Percentiles rank a stretch among this genome's conserved stretches.
These are phyloP conservation scores for Helminthosporium solani DNA, from an alignment of 2,329 filamentous ascomycete species.

Conservation along the genomic window DNA sequence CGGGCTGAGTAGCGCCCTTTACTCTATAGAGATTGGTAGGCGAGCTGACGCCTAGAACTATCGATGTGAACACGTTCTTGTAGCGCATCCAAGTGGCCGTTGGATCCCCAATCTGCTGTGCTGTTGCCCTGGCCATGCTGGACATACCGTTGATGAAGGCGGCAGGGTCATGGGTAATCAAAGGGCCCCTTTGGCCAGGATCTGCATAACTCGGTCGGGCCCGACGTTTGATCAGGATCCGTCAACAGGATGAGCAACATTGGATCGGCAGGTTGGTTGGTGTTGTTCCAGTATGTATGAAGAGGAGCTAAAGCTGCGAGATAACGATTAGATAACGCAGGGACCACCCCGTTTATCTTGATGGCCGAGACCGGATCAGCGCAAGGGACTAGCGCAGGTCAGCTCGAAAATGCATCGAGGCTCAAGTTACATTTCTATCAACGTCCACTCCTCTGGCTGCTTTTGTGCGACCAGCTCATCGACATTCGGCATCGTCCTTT, in stretches of 20 bases:
- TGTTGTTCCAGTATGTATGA: too few relatives aligned
- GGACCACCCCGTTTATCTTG: constrained; percentile 7
- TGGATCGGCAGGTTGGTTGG: neutral
- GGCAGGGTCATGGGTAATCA: neutral
- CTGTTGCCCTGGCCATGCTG: too few relatives aligned
- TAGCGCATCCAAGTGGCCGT: constrained; percentile 15
- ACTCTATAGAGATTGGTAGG: constrained; percentile 39
- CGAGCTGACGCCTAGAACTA: constrained; percentile 28
- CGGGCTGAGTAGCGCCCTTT: constrained; percentile 20
- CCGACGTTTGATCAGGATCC: neutral
- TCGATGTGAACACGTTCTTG: constrained; percentile 23
- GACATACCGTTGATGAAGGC: too few relatives aligned
- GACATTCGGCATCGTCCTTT: neutral
- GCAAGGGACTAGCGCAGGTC: constrained; percentile 30
- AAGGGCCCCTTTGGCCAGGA: neutral
- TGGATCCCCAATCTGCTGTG: constrained; percentile 11
- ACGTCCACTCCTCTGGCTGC: constrained; percentile 14
- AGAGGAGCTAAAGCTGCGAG: neutral
- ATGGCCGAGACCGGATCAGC: constrained; percentile 22
- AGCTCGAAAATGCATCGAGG: constrained; percentile 3
- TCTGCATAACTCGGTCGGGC: neutral
- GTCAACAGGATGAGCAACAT: neutral
- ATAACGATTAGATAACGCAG: constrained; percentile 15
- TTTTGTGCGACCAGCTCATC: constrained; percentile 1
- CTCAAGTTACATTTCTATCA: neutral